Evolutionary conservation across 2,329 filamentous ascomycete species (phyloP).

Genomic region (Sporothrix variecibatus): DNA sequence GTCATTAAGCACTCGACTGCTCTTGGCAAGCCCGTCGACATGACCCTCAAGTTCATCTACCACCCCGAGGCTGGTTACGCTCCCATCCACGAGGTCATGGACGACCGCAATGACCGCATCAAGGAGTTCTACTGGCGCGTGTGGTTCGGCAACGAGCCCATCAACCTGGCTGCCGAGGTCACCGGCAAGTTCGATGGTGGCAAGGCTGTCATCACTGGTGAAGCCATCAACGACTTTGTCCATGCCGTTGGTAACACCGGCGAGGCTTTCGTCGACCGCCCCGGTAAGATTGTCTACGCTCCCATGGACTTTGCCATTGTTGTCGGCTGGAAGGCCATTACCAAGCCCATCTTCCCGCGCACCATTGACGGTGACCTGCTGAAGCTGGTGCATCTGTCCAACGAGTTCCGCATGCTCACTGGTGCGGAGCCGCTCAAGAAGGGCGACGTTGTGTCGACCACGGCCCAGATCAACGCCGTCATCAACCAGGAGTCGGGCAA

Average conservation of each 20-base stretch:
- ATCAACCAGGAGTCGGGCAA: constrained; percentile 98
- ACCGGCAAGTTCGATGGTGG: constrained; percentile 90
- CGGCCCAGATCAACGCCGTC: constrained; percentile 93
- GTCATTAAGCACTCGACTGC: constrained; percentile 93
- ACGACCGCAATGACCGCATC: constrained; percentile 92
- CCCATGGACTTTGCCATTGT: constrained; percentile 99
- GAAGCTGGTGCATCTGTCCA: constrained; percentile 94
- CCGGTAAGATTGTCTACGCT: constrained; percentile 89
- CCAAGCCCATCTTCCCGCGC: constrained; percentile 97
- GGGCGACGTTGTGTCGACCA: constrained; percentile 88
- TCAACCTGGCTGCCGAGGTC: constrained; percentile 82
- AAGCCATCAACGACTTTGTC: constrained; percentile 98
- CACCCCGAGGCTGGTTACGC: constrained; percentile 94
- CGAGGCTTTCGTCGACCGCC: constrained; percentile 94
- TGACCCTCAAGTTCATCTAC: constrained; percentile 88
- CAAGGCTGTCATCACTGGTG: constrained; percentile 79
- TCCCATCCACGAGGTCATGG: constrained; percentile 97
- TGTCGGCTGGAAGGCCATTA: constrained; percentile 98
- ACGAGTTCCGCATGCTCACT: constrained; percentile 97
- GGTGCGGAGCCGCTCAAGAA: constrained; percentile 94
- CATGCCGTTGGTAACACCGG: constrained; percentile 97
- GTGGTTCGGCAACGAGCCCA: constrained; percentile 87
- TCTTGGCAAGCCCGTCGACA: constrained; percentile 75
- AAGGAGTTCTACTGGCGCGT: constrained; percentile 99
- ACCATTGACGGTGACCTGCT: constrained; percentile 94